These are phyloP conservation scores for Phytophthora sojae DNA, from an alignment of 352 stramenopile species.

Conservation along the genomic window DNA sequence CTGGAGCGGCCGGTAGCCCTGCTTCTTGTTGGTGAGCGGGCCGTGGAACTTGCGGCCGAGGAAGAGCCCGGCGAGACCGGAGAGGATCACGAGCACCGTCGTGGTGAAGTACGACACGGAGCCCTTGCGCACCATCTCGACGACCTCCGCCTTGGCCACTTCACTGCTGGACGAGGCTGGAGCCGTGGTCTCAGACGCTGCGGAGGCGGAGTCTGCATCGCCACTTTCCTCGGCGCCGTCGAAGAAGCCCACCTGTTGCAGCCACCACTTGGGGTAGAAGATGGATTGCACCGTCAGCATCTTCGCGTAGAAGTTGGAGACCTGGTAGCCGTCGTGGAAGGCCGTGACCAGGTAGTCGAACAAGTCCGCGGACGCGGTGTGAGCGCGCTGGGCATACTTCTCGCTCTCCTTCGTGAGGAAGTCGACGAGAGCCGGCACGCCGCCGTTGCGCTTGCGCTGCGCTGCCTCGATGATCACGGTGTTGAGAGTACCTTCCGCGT, in stretches of 20 bases:
- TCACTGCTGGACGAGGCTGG: slow-evolving; percentile 24
- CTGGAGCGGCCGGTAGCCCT: slow-evolving; percentile 59
- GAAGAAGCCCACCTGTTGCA: slow-evolving; percentile 83
- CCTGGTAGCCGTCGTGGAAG: slow-evolving; percentile 86
- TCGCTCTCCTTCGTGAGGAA: slow-evolving; percentile 71
- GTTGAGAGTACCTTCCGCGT: slow-evolving; percentile 42
- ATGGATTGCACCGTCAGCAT: slow-evolving; percentile 60
- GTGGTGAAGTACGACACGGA: slow-evolving; percentile 63
- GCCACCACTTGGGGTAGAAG: slow-evolving; percentile 89
- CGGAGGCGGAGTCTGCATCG: slow-evolving; percentile 9
- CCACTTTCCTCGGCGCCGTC: slow-evolving; percentile 30
- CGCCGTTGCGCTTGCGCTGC: slow-evolving; percentile 45
- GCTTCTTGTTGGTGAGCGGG: slow-evolving; percentile 45
- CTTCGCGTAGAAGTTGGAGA: slow-evolving; percentile 57
- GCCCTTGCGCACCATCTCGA: slow-evolving; percentile 23
- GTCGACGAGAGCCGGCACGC: slow-evolving; percentile 51
- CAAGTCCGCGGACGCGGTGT: slow-evolving; percentile 60
- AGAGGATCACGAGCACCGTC: slow-evolving; percentile 57
- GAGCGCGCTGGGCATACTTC: slow-evolving; percentile 58
- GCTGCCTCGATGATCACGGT: slow-evolving; percentile 50
- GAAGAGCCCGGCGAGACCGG: slow-evolving; percentile 54
- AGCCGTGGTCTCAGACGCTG: slow-evolving; percentile 8
- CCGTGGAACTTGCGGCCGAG: slow-evolving; percentile 66
- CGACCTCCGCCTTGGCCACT: slow-evolving; percentile 21
- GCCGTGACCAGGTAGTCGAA: slow-evolving; percentile 77